Conservation (phyloP, 495 filamentous ascomycete genomes). For the Tuber microsphaerosporum region DNA sequence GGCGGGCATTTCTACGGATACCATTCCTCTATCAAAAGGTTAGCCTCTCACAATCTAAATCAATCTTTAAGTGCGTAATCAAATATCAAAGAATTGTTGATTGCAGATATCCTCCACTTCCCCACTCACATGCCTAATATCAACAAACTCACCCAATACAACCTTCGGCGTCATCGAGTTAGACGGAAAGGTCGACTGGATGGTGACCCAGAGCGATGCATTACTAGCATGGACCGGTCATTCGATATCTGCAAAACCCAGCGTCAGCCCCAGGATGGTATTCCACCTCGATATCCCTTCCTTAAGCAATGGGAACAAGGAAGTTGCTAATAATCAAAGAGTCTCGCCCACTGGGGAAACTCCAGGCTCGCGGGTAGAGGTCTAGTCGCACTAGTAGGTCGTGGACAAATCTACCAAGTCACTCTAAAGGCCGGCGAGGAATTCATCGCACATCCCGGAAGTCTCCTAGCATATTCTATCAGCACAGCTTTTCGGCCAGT, state of each 20-base stretch:
- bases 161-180: slow-evolving; percentile 81
- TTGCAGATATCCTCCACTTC: slow-evolving; percentile 67
- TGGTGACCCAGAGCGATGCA: slow-evolving; percentile 73
- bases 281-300: slow-evolving; percentile 19
- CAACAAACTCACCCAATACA: slow-evolving; percentile 72
- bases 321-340: slow-evolving; percentile 51
- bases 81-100: background rate
- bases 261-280: slow-evolving; percentile 65
- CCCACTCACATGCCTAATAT: slow-evolving; percentile 77
- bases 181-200: slow-evolving; percentile 95
- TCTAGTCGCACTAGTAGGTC: slow-evolving; percentile 72
- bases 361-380: slow-evolving; percentile 80
- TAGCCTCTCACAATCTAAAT: background rate
- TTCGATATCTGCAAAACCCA: slow-evolving; percentile 66
- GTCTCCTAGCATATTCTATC: slow-evolving; percentile 82
- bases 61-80: background rate
- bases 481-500: slow-evolving; percentile 55
- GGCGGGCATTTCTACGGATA: slow-evolving; percentile 67
- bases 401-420: slow-evolving; percentile 79
- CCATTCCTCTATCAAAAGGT: slow-evolving; percentile 90
- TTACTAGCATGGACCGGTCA: slow-evolving; percentile 95
- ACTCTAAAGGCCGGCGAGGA: slow-evolving; percentile 70
- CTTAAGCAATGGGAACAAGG: background rate
- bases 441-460: slow-evolving; percentile 76
- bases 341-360: slow-evolving; percentile 83